phyloP scores from a whole-genome alignment of 139 green algal genomes.

The Haematococcus sp. region DNA sequence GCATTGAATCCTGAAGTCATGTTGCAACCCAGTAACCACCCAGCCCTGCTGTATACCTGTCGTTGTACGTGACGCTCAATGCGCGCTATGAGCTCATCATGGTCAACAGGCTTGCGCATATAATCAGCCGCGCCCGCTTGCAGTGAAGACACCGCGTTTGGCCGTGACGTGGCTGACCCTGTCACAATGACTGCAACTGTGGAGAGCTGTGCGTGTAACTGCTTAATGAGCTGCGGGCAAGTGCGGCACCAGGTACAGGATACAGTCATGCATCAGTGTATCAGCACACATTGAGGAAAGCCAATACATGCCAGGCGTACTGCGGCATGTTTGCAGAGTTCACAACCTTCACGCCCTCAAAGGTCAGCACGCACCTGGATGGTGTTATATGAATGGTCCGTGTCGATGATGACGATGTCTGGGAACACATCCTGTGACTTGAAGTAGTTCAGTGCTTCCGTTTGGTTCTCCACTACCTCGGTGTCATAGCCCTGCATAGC shows the following conservation, averaged over 20 bases:
- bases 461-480: conserved; percentile 4
- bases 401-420: conserved; percentile 29
- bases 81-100: conserved; percentile 38
- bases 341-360: background rate
- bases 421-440: conserved; percentile 12
- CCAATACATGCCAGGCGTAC: too few species aligned
- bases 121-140: conserved; percentile 21
- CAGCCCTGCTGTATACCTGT: background rate
- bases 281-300: too few species aligned
- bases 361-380: background rate
- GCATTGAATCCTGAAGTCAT: too few species aligned
- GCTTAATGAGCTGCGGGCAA: conserved; percentile 17
- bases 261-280: too few species aligned
- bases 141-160: conserved; percentile 18
- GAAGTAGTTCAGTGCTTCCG: conserved; percentile 16
- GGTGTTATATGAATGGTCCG: conserved; percentile 18
- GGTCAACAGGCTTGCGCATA: conserved; percentile 29
- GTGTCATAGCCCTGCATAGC: conserved; percentile 22
- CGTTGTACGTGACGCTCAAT: conserved; percentile 44
- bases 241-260: too few species aligned
- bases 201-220: conserved; percentile 23
- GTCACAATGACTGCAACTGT: conserved; percentile 35
- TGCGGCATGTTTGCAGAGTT: too few species aligned
- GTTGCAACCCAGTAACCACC: too few species aligned
- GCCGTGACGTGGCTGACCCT: background rate